Evolutionary conservation across 768 basidiomycete species (phyloP).

Genomic region (Boletus fagicola): DNA sequence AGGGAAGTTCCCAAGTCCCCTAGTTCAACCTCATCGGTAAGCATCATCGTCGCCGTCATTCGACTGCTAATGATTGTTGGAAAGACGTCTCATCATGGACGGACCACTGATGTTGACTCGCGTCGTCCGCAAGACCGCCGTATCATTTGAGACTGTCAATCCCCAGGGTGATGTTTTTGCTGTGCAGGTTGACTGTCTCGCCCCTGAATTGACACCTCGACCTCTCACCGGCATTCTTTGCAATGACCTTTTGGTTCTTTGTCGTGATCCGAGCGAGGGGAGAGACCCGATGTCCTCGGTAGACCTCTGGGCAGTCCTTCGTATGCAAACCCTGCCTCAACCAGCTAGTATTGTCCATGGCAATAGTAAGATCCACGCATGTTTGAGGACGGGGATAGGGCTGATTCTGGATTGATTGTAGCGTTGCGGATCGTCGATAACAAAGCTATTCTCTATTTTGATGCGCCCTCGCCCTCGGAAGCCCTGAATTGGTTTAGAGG

Average conservation of each 20-base stretch:
- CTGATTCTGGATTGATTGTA: slow-evolving; percentile 29
- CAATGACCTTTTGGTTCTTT: slow-evolving; percentile 91
- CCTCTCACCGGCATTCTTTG: slow-evolving; percentile 81
- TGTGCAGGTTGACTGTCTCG: slow-evolving; percentile 88
- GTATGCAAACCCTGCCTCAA: slow-evolving; percentile 92
- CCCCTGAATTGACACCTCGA: slow-evolving; percentile 80
- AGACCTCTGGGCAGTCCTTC: slow-evolving; percentile 94
- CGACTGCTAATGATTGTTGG: slow-evolving; percentile 7
- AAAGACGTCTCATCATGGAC: slow-evolving; percentile 89
- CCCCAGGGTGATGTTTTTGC: slow-evolving; percentile 73
- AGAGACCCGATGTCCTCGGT: slow-evolving; percentile 71
- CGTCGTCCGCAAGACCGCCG: slow-evolving; percentile 83
- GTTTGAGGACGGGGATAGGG: neutral
- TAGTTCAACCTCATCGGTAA: slow-evolving; percentile 96
- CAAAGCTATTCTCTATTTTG: slow-evolving; percentile 89
- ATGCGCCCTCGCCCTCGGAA: slow-evolving; percentile 78
- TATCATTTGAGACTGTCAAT: slow-evolving; percentile 78
- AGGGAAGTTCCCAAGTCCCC: slow-evolving; percentile 91
- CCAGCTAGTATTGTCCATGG: slow-evolving; percentile 89
- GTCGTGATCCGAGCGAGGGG: slow-evolving; percentile 81
- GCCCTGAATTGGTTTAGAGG: slow-evolving; percentile 91
- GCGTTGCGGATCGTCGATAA: slow-evolving; percentile 88
- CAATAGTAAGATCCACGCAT: slow-evolving; percentile 51
- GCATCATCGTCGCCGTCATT: slow-evolving; percentile 16
- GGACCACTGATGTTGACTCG: slow-evolving; percentile 81